Percentiles rank a stretch among this genome's conserved stretches.
phyloP scores from a whole-genome alignment of 2,329 filamentous ascomycete species.

The Didymella segeticola region DNA sequence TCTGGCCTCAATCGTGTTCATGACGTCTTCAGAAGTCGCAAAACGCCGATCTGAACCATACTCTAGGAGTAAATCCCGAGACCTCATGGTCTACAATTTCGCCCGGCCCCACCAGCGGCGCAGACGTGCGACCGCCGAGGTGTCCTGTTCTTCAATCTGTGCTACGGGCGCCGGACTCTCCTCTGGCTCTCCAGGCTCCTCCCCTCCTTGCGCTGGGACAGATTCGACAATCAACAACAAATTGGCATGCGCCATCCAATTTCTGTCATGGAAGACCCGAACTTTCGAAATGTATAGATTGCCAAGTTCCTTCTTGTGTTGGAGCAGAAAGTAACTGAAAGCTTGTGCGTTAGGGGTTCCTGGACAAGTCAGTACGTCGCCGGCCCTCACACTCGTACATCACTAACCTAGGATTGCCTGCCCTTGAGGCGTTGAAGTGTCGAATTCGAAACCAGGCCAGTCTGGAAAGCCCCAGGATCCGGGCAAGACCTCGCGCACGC shows the following conservation, averaged over 20 bases:
- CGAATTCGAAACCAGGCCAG: not conserved
- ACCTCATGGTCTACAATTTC: not conserved
- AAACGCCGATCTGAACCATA: not conserved
- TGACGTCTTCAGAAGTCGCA: no score
- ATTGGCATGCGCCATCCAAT: not conserved
- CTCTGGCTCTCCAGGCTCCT: not conserved
- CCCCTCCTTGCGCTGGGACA: not conserved
- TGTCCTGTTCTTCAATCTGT: not conserved
- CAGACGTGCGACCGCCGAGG: not conserved
- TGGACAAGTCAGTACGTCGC: not conserved
- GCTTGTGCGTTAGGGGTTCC: conserved; percentile 9
- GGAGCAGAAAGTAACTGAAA: conserved; percentile 12
- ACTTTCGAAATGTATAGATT: conserved; percentile 3
- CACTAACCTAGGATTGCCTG: conserved; percentile 5
- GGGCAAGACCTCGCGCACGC: not conserved
- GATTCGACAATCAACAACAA: not conserved
- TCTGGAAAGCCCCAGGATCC: conserved; percentile 1
- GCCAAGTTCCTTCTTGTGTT: conserved; percentile 7
- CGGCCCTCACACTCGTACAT: no score
- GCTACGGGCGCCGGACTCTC: not conserved
- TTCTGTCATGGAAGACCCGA: not conserved
- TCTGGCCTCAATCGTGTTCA: no score
- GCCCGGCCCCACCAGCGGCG: not conserved
- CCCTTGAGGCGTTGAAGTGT: not conserved
- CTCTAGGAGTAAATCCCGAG: not conserved